These are phyloP conservation scores for Diplodia seriata DNA, from an alignment of 2,329 filamentous ascomycete species.

Conservation along the genomic window DNA sequence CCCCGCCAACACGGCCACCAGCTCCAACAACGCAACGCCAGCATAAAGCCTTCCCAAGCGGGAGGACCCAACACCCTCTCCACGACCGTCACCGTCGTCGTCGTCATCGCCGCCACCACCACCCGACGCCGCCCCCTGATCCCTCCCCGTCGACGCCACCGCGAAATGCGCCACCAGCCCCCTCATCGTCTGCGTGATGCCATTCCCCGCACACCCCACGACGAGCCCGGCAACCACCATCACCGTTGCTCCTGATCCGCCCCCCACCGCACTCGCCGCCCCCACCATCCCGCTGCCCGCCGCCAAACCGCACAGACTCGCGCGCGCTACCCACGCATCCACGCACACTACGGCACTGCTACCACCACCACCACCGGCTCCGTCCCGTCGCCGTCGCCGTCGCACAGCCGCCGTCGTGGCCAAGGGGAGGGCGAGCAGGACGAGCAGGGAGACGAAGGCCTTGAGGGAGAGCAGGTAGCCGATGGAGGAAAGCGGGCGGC, in stretches of 20 bases:
- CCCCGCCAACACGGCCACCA: slow-evolving; percentile 17
- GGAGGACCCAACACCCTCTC: no score
- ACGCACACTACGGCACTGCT: neutral
- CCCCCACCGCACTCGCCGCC: slow-evolving; percentile 1
- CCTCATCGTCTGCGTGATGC: slow-evolving; percentile 30
- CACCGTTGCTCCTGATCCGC: no score
- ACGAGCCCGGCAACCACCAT: slow-evolving; percentile 1
- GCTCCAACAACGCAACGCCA: slow-evolving; percentile 22
- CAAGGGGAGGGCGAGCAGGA: slow-evolving; percentile 12
- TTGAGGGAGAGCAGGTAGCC: slow-evolving; percentile 31
- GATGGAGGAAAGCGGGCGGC: slow-evolving; percentile 7
- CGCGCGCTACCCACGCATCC: slow-evolving; percentile 18
- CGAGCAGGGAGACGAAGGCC: slow-evolving; percentile 6
- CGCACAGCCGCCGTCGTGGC: no score
- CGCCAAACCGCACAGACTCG: slow-evolving; percentile 5
- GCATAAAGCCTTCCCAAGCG: slow-evolving; percentile 11
- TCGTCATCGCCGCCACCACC: neutral
- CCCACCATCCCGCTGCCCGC: slow-evolving; percentile 15
- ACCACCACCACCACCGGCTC: no score
- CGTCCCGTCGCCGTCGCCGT: no score
- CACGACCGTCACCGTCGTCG: neutral
- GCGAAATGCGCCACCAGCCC: slow-evolving; percentile 27
- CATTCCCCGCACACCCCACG: slow-evolving; percentile 8
- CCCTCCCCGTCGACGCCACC: no score
- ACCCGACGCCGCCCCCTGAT: no score